These are phyloP conservation scores for Entonaema liquescens DNA, from an alignment of 495 filamentous ascomycete species.

Conservation along the genomic window DNA sequence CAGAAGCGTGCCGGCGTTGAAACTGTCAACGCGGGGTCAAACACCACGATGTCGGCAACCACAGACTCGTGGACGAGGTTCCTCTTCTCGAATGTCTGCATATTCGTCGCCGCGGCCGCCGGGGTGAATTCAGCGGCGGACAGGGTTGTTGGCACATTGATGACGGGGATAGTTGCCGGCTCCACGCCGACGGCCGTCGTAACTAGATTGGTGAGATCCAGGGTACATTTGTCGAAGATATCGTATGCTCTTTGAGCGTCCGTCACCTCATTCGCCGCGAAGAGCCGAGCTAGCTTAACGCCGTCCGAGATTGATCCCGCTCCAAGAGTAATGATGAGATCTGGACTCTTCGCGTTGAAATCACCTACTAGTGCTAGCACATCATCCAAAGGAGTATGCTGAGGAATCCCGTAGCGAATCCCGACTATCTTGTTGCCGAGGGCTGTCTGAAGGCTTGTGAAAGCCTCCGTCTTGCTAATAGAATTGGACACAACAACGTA, in stretches of 20 bases:
- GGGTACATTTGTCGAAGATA: constrained; percentile 49
- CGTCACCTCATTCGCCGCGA: constrained; percentile 55
- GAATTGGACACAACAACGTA: constrained; percentile 70
- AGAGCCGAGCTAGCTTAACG: constrained; percentile 64
- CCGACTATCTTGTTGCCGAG: constrained; percentile 62
- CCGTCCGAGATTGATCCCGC: constrained; percentile 69
- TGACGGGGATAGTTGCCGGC: constrained; percentile 59
- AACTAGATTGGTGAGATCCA: constrained; percentile 16
- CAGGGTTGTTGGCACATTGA: constrained; percentile 69
- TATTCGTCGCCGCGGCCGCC: constrained; percentile 64
- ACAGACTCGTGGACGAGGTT: constrained; percentile 58
- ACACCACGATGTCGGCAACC: constrained; percentile 63
- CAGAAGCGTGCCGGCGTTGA: constrained; percentile 68
- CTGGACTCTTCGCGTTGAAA: constrained; percentile 55
- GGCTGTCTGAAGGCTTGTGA: constrained; percentile 55
- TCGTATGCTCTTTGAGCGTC: constrained; percentile 55
- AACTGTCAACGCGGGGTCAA: constrained; percentile 63
- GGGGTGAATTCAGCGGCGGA: constrained; percentile 70
- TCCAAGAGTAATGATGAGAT: constrained; percentile 68
- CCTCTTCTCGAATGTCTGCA: constrained; percentile 61
- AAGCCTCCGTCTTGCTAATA: constrained; percentile 61
- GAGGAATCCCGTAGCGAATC: constrained; percentile 63
- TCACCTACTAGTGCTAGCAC: constrained; percentile 64
- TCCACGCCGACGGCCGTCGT: constrained; percentile 18
- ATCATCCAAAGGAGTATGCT: constrained; percentile 69